Conservation (phyloP, 305 asterid species). For the Fraxinus sp. region DNA sequence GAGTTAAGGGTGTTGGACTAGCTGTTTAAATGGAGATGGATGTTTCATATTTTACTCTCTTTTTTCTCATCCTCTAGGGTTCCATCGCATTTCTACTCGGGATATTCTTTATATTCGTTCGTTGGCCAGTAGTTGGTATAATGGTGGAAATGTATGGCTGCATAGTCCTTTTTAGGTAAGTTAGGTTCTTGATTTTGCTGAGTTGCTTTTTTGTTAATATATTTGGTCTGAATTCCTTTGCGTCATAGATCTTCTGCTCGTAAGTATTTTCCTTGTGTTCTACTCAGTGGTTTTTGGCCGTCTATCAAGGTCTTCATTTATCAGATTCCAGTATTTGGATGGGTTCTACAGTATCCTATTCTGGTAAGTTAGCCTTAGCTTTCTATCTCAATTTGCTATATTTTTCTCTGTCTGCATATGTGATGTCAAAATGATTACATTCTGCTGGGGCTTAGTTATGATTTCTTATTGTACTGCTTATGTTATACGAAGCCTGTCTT, state of each 20-base stretch:
- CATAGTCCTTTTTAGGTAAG: constrained; percentile 66
- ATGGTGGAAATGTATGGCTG: constrained; percentile 66
- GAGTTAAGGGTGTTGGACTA: neutral
- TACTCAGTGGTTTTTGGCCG: constrained; percentile 81
- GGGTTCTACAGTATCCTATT: constrained; percentile 65
- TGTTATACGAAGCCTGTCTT: neutral
- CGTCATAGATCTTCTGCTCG: neutral
- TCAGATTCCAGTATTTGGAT: constrained; percentile 87
- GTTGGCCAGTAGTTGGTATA: constrained; percentile 82
- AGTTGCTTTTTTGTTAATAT: neutral
- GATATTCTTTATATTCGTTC: constrained; percentile 68
- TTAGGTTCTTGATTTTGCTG: neutral
- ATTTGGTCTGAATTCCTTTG: constrained; percentile 6
- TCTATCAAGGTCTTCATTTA: constrained; percentile 69
- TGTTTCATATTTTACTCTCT: constrained; percentile 3
- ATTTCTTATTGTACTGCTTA: neutral
- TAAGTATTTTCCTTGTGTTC: constrained; percentile 21
- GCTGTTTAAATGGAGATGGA: constrained; percentile 9
- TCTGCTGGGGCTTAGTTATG: constrained; percentile 7
- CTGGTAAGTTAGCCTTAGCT: constrained; percentile 45
- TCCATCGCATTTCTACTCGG: constrained; percentile 68
- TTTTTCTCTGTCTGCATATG: neutral
- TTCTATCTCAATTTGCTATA: neutral
- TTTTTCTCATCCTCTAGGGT: constrained; percentile 45
- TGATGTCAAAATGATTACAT: constrained; percentile 4